Percentiles rank a stretch among this genome's conserved stretches.
These are phyloP conservation scores for Escallonia rubra DNA, from an alignment of 129 eudicot species.

Conservation along the genomic window DNA sequence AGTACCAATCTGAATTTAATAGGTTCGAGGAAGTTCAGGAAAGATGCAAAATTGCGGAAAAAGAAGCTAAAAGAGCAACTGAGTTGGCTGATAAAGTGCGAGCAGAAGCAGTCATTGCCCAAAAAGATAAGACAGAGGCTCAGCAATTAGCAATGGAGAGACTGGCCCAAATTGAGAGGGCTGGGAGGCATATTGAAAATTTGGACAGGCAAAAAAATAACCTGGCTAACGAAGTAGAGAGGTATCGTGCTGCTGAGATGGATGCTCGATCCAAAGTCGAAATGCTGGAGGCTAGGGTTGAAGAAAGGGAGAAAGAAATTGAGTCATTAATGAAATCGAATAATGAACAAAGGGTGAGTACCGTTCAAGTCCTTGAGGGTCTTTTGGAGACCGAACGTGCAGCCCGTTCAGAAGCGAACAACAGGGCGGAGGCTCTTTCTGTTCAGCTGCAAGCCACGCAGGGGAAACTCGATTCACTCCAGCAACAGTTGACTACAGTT, in stretches of 20 bases:
- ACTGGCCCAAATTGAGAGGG: constrained; percentile 63
- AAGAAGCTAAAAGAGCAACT: constrained; percentile 78
- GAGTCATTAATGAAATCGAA: constrained; percentile 66
- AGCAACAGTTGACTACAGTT: constrained; percentile 71
- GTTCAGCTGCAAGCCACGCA: constrained; percentile 82
- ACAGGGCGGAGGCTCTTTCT: constrained; percentile 87
- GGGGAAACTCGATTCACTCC: constrained; percentile 68
- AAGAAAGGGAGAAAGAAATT: constrained; percentile 80
- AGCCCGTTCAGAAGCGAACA: constrained; percentile 82
- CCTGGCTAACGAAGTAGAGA: constrained; percentile 46
- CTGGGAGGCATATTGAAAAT: constrained; percentile 68
- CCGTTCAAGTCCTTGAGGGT: constrained; percentile 70
- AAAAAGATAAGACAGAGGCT: constrained; percentile 58
- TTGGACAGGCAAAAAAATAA: constrained; percentile 67
- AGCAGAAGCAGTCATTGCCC: constrained; percentile 82
- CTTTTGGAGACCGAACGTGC: constrained; percentile 69
- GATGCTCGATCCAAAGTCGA: constrained; percentile 71
- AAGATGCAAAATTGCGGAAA: constrained; percentile 75
- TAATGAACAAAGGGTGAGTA: constrained; percentile 67
- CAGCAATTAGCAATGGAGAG: constrained; percentile 70
- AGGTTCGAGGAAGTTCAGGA: constrained; percentile 81
- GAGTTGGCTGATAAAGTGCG: constrained; percentile 86
- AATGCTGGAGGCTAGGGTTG: constrained; percentile 63
- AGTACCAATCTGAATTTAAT: constrained; percentile 59
- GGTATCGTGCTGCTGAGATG: constrained; percentile 50